phyloP scores from a whole-genome alignment of 164 flowering plant genomes.

The Chimonanthus salicifolius region DNA sequence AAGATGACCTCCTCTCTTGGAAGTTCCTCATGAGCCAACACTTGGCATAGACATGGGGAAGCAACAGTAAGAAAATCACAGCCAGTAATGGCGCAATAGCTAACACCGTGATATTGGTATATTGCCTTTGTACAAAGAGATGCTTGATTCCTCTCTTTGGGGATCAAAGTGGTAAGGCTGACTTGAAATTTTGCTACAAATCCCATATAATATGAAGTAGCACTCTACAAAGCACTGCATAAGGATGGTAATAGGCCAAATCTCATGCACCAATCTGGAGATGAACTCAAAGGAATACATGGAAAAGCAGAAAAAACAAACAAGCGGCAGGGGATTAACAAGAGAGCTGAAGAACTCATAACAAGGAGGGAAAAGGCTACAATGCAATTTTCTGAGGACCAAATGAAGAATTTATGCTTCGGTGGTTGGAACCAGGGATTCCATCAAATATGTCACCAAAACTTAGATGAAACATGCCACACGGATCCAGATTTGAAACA shows the following conservation, averaged over 20 bases:
- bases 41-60: conserved; percentile 50
- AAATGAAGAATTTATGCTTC: background rate
- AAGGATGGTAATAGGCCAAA: background rate
- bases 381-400: background rate
- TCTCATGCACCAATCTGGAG: background rate
- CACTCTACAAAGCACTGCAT: background rate
- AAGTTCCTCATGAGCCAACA: conserved; percentile 48
- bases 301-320: background rate
- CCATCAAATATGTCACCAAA: background rate
- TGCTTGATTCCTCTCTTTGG: conserved; percentile 17
- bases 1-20: conserved; percentile 6
- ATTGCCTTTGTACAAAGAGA: conserved; percentile 35
- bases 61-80: conserved; percentile 44
- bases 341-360: background rate
- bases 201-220: background rate
- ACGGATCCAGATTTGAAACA: background rate
- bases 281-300: background rate
- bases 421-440: background rate
- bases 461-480: background rate
- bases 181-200: conserved; percentile 3
- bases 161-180: conserved; percentile 3
- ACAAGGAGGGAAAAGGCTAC: background rate
- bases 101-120: conserved; percentile 28
- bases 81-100: conserved; percentile 42
- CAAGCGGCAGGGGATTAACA: background rate